A percentile compares a stretch with the other conserved stretches of the same genome.
Evolutionary conservation across 2,329 filamentous ascomycete genomes (phyloP).

Genomic region (Fusarium dimerum): DNA sequence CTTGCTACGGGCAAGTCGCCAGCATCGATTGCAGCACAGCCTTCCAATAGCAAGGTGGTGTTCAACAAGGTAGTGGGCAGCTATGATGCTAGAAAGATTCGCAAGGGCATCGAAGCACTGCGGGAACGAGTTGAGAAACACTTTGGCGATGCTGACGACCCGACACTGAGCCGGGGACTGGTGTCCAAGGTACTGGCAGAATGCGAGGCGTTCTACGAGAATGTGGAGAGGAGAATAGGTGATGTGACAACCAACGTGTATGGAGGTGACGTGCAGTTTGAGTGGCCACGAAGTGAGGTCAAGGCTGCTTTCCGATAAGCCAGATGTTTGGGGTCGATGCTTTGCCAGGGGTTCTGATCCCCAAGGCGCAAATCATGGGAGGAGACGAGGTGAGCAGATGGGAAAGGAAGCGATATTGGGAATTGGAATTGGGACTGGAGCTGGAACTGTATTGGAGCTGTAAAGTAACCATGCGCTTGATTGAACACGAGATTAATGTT

Average conservation of each 20-base stretch:
- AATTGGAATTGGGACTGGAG: no score
- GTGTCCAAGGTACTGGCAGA: constrained; percentile 60
- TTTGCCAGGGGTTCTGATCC: constrained; percentile 2
- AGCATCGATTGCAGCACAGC: constrained; percentile 71
- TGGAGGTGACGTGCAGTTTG: constrained; percentile 63
- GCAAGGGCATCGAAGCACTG: constrained; percentile 85
- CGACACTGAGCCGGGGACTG: constrained; percentile 60
- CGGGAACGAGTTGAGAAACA: constrained; percentile 95
- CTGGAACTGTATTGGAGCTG: not conserved
- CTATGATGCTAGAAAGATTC: constrained; percentile 82
- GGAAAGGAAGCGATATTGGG: no score
- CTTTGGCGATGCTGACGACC: constrained; percentile 86
- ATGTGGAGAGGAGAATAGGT: constrained; percentile 62
- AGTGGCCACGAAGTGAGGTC: constrained; percentile 66
- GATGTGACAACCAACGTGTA: constrained; percentile 64
- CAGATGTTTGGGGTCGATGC: not conserved
- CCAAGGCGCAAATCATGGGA: constrained; percentile 19
- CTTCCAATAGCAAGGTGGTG: constrained; percentile 77
- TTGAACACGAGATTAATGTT: not conserved
- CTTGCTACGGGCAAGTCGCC: constrained; percentile 60
- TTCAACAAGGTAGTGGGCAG: constrained; percentile 84
- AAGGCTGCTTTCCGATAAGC: constrained; percentile 54
- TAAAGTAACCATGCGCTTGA: not conserved
- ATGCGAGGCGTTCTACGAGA: constrained; percentile 63
- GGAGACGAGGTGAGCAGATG: no score